Percentiles rank a stretch among this genome's conserved stretches.
Evolutionary conservation across 345 rosid species (phyloP).

Genomic region (Microthlaspi erraticum): DNA sequence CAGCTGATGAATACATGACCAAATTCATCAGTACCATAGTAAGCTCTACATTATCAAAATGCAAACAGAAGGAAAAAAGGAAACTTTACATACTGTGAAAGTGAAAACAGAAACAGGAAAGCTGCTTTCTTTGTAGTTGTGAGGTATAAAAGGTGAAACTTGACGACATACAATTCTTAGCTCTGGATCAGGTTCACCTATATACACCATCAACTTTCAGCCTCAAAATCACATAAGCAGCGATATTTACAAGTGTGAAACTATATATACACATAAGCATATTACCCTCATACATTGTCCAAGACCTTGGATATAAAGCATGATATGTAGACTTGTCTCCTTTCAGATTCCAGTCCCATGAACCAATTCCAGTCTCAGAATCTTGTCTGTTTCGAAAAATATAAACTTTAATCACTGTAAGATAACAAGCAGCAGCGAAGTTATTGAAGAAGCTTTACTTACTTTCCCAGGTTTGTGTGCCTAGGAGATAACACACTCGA

Average conservation of each 20-base stretch:
- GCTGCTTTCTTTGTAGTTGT: conserved; percentile 93
- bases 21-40: conserved; percentile 38
- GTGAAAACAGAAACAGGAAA: conserved; percentile 86
- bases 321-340: conserved; percentile 85
- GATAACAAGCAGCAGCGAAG: not conserved
- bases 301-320: conserved; percentile 95
- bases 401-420: conserved; percentile 7
- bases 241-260: not conserved
- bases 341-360: conserved; percentile 95
- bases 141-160: conserved; percentile 90
- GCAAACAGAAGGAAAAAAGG: not conserved
- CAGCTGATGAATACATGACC: conserved; percentile 53
- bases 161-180: conserved; percentile 88
- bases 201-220: conserved; percentile 18
- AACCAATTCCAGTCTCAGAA: conserved; percentile 66
- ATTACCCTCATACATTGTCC: conserved; percentile 93
- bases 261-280: not conserved
- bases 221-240: not conserved
- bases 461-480: conserved; percentile 39
- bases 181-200: conserved; percentile 95
- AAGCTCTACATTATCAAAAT: conserved; percentile 1
- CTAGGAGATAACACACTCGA: conserved; percentile 40
- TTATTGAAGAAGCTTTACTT: conserved; percentile 31
- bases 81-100: conserved; percentile 60
- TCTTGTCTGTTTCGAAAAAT: conserved; percentile 55